Base-by-base conservation (phyloP, 345 rosid genomes). In the Corchorus olitorius region DNA sequence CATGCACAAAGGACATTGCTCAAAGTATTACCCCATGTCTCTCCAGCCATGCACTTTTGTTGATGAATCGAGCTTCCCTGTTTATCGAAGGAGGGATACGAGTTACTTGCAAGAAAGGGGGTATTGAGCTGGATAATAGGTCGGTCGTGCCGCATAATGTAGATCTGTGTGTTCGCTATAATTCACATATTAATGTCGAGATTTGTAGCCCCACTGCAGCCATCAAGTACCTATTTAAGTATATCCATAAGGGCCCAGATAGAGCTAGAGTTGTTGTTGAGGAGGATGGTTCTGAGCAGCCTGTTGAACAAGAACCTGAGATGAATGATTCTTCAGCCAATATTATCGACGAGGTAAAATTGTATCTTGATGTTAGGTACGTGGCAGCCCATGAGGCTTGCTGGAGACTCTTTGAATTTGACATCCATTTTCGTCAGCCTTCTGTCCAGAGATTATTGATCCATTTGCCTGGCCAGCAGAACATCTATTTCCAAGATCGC, bases 1-100 rank as follows among this genome's bases (percentile, higher is more conserved):
- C 41, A 39, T 75, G 70, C 75, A 87, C 9, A 90, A 86, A 78
- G 90, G 84, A 45, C 84, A 84, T 27, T 86, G 93, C 5, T 39
- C 41, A 39, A 39, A 39, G 5, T 39, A 2, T 39, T 39, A 2
- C 41, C 41, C 41, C 2, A 39, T 2, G 41, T 2, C 2, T 2
- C 5, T 39, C 5, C 41, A 39, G 5, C 41, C 41, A 39, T 2
- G 5, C 2, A 39, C 41, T 2, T 2, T 39, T 39, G 5, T 39
- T 39, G 41, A 39, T 39, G 5, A 39, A 2, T 2, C 3, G 2
- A 5, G 41, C 2, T 39, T 2, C 5, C 2, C 41, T 2, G 5
- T 39, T 39, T 39, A 39, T 39, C 41, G 41, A 5, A 39, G 41
- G 5, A 39, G 41, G 5, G 41, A 39, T 39, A 39, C 2, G 41